Percentiles rank a stretch among this genome's conserved stretches.
Evolutionary conservation across 805 yeast species (phyloP).

Genomic region (Ogataea wickerhamii): DNA sequence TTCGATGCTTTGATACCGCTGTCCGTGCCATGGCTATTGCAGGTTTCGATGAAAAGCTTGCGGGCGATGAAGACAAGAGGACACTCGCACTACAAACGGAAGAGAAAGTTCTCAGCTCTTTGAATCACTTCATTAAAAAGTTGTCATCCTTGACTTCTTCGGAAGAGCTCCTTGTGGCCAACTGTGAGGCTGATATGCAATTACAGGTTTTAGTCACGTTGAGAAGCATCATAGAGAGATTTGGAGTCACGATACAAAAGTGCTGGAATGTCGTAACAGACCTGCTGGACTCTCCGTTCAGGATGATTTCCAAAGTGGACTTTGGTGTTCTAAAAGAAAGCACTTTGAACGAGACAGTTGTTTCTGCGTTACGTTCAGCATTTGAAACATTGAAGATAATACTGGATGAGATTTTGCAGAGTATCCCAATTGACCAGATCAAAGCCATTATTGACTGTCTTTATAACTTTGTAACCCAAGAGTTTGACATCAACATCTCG

Average conservation of each 20-base stretch:
- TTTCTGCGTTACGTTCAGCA: constrained; percentile 57
- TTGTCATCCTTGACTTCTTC: constrained; percentile 39
- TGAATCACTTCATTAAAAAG: constrained; percentile 42
- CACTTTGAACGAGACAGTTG: constrained; percentile 44
- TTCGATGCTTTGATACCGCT: constrained; percentile 50
- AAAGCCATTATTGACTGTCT: constrained; percentile 67
- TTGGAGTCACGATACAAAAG: constrained; percentile 54
- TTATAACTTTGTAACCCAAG: constrained; percentile 67
- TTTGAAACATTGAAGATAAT: constrained; percentile 82
- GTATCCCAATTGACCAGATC: constrained; percentile 65
- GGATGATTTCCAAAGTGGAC: constrained; percentile 31
- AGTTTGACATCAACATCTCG: constrained; percentile 75
- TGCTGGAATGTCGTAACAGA: constrained; percentile 72
- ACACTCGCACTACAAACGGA: constrained; percentile 36
- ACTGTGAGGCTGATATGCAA: constrained; percentile 66
- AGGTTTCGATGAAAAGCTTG: constrained; percentile 33
- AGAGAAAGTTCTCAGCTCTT: constrained; percentile 43
- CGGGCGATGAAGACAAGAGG: neutral
- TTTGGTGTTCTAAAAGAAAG: constrained; percentile 23
- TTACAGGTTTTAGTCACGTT: constrained; percentile 59
- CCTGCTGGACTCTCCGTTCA: constrained; percentile 59
- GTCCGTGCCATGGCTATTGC: constrained; percentile 39
- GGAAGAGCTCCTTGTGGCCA: constrained; percentile 42
- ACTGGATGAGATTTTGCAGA: constrained; percentile 77
- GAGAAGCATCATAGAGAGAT: constrained; percentile 71